Conservation (phyloP, 2,329 filamentous ascomycete species). For the Fusarium ramigenum region DNA sequence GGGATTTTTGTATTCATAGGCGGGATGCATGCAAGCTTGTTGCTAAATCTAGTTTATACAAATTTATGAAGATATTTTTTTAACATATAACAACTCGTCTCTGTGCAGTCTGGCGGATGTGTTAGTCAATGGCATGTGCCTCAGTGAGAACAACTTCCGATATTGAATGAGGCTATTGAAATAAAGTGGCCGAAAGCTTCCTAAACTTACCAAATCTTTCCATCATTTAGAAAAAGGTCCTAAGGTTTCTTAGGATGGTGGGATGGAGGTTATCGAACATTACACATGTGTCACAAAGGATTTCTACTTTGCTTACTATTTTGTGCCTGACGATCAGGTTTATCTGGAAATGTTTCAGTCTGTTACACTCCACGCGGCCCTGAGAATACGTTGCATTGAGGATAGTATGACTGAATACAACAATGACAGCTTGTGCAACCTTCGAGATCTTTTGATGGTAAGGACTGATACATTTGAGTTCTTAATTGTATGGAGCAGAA, state of each 20-base stretch:
- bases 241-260: too few relatives aligned
- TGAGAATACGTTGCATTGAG: constrained; percentile 23
- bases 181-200: neutral
- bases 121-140: neutral
- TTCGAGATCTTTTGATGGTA: neutral
- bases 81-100: neutral
- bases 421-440: neutral
- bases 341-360: neutral
- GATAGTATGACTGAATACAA: neutral
- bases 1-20: constrained; percentile 43
- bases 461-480: fast-evolving
- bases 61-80: constrained; percentile 29
- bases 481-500: fast-evolving
- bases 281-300: neutral
- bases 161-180: fast-evolving
- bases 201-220: too few relatives aligned
- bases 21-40: constrained; percentile 38
- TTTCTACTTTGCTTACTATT: neutral
- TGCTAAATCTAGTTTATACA: constrained; percentile 38
- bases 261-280: neutral
- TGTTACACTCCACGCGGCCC: constrained; percentile 15
- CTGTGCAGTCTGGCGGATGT: too few relatives aligned
- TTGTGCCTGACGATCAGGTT: constrained; percentile 18
- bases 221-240: neutral
- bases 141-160: neutral